Percentiles rank a stretch among this genome's conserved stretches.
phyloP scores from a whole-genome alignment of 2,329 filamentous ascomycete species.

The Aspergillus tamarii region DNA sequence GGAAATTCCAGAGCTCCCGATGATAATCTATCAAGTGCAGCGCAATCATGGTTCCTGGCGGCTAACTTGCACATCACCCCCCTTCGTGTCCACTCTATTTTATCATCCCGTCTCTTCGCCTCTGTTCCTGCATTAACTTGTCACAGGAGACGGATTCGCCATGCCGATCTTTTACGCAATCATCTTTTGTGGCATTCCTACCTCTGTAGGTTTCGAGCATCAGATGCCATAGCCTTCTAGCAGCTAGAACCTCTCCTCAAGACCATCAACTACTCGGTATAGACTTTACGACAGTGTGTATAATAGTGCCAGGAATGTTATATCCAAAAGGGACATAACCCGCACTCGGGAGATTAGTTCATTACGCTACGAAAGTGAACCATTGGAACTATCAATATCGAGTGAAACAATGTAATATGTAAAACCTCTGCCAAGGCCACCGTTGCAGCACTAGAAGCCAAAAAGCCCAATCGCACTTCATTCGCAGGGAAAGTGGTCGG shows the following conservation, averaged over 20 bases:
- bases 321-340: not conserved
- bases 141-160: not conserved
- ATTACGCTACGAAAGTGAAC: not conserved
- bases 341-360: not conserved
- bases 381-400: not conserved
- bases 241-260: not conserved
- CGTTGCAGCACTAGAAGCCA: not conserved
- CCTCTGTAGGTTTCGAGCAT: not conserved
- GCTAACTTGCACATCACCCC: not conserved
- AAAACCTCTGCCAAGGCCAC: constrained; percentile 2
- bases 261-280: not conserved
- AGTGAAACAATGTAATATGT: not conserved
- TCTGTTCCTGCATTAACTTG: not conserved
- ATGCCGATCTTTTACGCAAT: not conserved
- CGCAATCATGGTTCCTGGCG: not conserved
- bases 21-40: not conserved
- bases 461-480: not conserved
- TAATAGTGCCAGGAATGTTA: not conserved
- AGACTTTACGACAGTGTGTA: no score
- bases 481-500: not conserved
- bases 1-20: not conserved
- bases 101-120: not conserved
- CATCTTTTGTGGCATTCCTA: no score
- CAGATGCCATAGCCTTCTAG: not conserved
- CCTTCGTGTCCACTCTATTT: not conserved